Evolutionary conservation across 257 asterid genomes (phyloP), one percentile per base, ranked within the genome.

Genomic region (Plantago ovata): DNA sequence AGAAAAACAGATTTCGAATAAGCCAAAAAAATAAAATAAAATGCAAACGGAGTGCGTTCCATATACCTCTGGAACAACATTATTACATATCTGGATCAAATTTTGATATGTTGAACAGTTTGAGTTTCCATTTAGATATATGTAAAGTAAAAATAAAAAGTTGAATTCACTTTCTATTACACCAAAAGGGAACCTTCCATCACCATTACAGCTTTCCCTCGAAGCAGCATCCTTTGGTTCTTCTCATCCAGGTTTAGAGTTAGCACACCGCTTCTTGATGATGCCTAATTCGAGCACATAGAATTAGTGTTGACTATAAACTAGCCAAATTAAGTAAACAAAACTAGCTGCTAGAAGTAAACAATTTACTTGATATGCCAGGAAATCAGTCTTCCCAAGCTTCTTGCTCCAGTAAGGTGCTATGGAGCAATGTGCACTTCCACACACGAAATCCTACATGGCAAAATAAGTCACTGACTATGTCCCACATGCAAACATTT

Each of bases 351-450:
- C 36, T 28, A 28, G 36, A 8, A 28, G 36, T 28, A 28, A 28
- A 28, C 1, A 1, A 3, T 28, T 28, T 75, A 86, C 95, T 75
- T 74, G 84, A 67, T 83, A 91, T 28, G 98, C 94, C n/a, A 69
- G 39, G 22, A 91, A 73, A 61, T 85, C 86, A 47, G 44, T 39
- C 72, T 91, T 87, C 20, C 82, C 92, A 1, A 91, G 95, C 81
- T 64, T 81, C 65, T 78, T 87, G 79, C 82, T 66, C 96, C 98
- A 91, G 69, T 81, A 91, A 38, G 75, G 62, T 14, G 79, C 94
- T 61, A 91, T 64, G 13, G 95, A 86, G 70, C 98, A 91, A 58
- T 91, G 95, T n/a, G 83, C 92, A 57, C 95, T 87, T 54, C 98
- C 98, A 66, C 86, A 75, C 43, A 91, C 95, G 58, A 87, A 92